Evolutionary conservation across 495 filamentous ascomycete species (phyloP).

Genomic region (Penicillium canariense): DNA sequence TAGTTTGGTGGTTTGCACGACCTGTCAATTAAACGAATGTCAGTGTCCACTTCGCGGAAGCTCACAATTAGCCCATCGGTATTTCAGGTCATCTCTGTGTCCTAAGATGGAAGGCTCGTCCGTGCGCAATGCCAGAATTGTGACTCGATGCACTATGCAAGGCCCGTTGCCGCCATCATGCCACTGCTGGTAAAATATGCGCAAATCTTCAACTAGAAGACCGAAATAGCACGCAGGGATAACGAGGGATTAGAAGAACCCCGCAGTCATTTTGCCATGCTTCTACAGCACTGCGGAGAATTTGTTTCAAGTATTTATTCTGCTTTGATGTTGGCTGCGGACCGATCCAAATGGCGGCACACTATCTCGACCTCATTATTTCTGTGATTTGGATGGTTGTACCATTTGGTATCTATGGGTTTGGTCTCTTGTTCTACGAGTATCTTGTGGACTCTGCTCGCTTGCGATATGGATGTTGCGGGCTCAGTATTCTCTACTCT

Average conservation of each 20-base stretch:
- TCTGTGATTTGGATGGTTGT: not conserved
- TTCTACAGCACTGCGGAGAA: not conserved
- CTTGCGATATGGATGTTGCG: not conserved
- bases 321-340: not conserved
- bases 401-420: not conserved
- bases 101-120: not conserved
- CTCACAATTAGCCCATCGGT: too few relatives aligned
- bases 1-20: not conserved
- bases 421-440: not conserved
- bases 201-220: too few relatives aligned
- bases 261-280: not conserved
- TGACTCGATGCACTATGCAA: not conserved
- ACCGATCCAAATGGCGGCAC: not conserved
- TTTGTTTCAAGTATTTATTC: not conserved
- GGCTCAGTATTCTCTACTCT: constrained; percentile 1
- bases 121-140: not conserved
- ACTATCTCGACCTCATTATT: not conserved
- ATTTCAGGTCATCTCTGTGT: not conserved
- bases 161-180: not conserved
- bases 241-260: not conserved
- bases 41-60: too few relatives aligned
- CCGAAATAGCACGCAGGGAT: not conserved
- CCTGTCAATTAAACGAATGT: not conserved
- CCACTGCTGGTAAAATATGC: too few relatives aligned
- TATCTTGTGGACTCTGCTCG: not conserved